Evolutionary conservation across 306 rosid genomes (phyloP).

Genomic region (Inga oerstediana): DNA sequence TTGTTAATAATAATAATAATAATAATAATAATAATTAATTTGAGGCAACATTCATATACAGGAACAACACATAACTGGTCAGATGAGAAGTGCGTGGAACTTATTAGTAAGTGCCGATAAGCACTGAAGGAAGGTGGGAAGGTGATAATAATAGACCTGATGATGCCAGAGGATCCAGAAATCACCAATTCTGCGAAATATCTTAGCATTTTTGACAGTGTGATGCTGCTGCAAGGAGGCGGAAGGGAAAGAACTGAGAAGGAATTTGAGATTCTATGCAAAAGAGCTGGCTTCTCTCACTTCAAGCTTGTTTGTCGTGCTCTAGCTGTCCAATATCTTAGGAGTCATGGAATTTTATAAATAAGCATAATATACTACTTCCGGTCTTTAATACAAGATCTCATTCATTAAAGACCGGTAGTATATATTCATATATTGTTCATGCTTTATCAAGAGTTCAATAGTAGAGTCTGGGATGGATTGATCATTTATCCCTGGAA

Average conservation of each 20-base stretch:
- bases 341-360: conserved; percentile 4
- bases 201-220: background rate
- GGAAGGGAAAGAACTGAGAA: background rate
- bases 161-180: conserved; percentile 4
- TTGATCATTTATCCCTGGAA: background rate
- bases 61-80: conserved; percentile 23
- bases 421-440: no score
- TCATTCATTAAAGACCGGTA: no score
- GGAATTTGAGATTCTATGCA: background rate
- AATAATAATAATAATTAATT: background rate
- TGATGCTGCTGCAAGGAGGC: background rate
- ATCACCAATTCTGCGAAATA: background rate
- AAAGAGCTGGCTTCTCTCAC: background rate
- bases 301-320: background rate
- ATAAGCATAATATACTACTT: background rate
- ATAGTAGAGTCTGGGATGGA: no score
- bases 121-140: background rate
- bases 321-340: background rate
- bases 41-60: background rate
- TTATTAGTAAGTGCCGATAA: background rate
- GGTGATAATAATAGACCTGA: background rate
- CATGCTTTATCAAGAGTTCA: background rate
- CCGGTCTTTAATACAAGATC: no score
- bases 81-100: background rate
- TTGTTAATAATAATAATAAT: background rate